Base-by-base conservation (phyloP, 2,329 filamentous ascomycete species). In the Phaeosphaeriaceae sp. region DNA sequence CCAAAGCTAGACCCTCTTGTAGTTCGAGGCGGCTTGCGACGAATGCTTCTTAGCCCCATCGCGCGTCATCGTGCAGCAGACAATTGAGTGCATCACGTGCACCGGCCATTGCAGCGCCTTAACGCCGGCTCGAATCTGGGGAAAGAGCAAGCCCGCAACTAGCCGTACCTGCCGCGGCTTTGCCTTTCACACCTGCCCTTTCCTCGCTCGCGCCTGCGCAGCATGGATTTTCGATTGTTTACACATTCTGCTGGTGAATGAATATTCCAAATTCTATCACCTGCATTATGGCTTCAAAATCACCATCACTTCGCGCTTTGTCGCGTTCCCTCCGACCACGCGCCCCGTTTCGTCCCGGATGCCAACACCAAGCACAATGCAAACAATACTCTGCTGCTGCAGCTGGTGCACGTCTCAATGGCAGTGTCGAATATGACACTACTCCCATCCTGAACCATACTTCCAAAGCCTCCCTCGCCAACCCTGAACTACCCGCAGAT, bases 361-460 rank as follows among this genome's bases (percentile, higher is more conserved):
- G 69, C 58, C 70, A 60, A 28, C 60, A 67, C 30, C 72, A 58
- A 19, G 23, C 57, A 24, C 65, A 64, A 22, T 56, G 30, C 58
- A 71, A 70, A 60, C 66, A 69, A 28, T 86, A 87, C 75, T 84
- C 86, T 21, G 77, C 83, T 10, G 74, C 74, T 9, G 83, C 73
- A 64, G 78, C 73, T n/a, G 79, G 77, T 50, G 85, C 86, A 58
- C 84, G 85, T 66, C 86, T 99, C 55, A 99, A 99, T 78, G 80
- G 93, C 49, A 92, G 94, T 7, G 88, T 93, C 68, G 94, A 98
- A 82, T 99, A 95, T 80, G 87, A 89, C 61, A 89, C 90, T 17
- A 96, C 91, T 1, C 86, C 92, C 15, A 81, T 98, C 43, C 86
- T 99, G 26, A 86, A 93, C 58, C 95, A 97, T 75, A 91, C 87